Evolutionary conservation across 2,329 filamentous ascomycete species (phyloP).

Genomic region (Trichoderma guizhouense): DNA sequence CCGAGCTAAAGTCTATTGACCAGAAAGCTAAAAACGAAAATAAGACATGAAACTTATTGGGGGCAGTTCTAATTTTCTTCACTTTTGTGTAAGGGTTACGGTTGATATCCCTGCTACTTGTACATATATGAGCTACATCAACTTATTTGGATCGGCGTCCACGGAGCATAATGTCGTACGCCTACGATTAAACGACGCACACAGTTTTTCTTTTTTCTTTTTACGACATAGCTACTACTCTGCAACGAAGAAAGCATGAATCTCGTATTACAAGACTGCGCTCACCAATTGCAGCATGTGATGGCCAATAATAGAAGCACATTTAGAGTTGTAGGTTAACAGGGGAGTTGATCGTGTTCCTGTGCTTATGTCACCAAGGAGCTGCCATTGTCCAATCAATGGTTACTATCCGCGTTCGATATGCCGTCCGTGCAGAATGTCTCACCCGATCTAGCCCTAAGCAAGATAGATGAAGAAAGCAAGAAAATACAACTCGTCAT

Average conservation of each 20-base stretch:
- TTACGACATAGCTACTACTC: background rate
- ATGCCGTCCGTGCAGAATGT: background rate
- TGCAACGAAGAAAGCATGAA: background rate
- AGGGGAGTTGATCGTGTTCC: background rate
- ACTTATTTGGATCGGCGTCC: background rate
- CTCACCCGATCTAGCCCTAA: background rate
- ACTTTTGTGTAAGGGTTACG: background rate
- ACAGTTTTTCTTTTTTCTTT: background rate
- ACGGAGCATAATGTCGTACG: background rate
- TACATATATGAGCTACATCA: background rate
- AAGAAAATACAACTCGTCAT: background rate
- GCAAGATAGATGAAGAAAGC: background rate
- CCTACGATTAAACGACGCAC: background rate
- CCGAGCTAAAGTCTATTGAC: constrained; percentile 27
- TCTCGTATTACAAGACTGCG: background rate
- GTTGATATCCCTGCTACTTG: background rate
- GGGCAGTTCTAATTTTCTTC: background rate
- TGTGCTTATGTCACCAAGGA: background rate
- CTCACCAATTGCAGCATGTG: background rate
- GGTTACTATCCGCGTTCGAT: background rate
- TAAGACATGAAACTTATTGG: background rate
- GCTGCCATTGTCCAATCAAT: background rate
- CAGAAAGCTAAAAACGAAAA: background rate
- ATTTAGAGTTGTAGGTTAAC: background rate
- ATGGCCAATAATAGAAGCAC: background rate